Conservation (phyloP, 768 basidiomycete genomes). For the Pholiota conissans region DNA sequence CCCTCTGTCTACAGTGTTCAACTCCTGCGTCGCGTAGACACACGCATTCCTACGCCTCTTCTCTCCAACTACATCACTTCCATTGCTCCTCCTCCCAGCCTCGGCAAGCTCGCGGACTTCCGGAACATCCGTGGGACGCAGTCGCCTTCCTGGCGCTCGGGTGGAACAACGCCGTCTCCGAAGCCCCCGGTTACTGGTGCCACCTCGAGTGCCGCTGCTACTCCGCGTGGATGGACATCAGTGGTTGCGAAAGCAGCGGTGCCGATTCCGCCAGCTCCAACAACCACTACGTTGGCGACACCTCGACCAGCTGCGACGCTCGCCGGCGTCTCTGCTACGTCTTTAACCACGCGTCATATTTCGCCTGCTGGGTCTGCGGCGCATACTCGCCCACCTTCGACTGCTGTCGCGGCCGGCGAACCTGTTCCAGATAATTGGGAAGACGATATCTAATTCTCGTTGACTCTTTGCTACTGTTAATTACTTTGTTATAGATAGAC, state of each 20-base stretch:
- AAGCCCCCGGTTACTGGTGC: slow-evolving; percentile 8
- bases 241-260: slow-evolving; percentile 15
- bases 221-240: slow-evolving; percentile 26
- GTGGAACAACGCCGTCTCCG: neutral
- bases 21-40: slow-evolving; percentile 79
- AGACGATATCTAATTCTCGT: neutral
- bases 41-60: slow-evolving; percentile 71
- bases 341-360: neutral
- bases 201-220: slow-evolving; percentile 3
- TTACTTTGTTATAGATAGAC: neutral
- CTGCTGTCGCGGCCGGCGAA: neutral
- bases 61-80: slow-evolving; percentile 51
- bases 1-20: slow-evolving; percentile 62
- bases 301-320: neutral
- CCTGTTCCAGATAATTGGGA: slow-evolving; percentile 3
- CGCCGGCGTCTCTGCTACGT: neutral
- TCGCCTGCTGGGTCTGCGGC: neutral
- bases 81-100: slow-evolving; percentile 32
- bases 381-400: neutral
- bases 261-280: neutral
- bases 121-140: slow-evolving; percentile 23
- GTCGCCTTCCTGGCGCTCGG: slow-evolving; percentile 22
- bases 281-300: neutral
- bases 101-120: slow-evolving; percentile 65
- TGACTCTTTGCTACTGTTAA: neutral